These are phyloP conservation scores for Boletus rubroflammeus DNA, from an alignment of 768 basidiomycete species.

Conservation along the genomic window DNA sequence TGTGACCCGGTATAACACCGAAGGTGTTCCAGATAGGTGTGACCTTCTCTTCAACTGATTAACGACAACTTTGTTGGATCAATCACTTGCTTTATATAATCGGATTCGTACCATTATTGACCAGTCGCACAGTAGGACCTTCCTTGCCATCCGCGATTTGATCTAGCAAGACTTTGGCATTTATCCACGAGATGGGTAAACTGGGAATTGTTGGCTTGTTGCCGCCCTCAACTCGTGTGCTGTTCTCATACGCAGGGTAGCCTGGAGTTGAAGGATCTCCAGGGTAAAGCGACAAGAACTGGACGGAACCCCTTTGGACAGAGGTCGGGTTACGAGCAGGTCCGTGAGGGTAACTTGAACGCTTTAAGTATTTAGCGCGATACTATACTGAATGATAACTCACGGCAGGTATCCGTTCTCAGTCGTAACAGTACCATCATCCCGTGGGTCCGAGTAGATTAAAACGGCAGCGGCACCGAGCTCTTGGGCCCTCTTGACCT, in stretches of 20 bases:
- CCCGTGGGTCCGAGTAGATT: conserved; percentile 84
- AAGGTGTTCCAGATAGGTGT: conserved; percentile 92
- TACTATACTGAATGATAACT: neutral
- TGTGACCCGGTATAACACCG: conserved; percentile 79
- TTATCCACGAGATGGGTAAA: conserved; percentile 87
- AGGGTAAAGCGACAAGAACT: conserved; percentile 63
- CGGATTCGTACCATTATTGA: conserved; percentile 47
- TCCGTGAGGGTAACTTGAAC: conserved; percentile 54
- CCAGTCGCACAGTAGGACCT: conserved; percentile 43
- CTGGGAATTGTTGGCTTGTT: conserved; percentile 79
- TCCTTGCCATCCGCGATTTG: conserved; percentile 38
- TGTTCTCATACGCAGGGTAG: conserved; percentile 80
- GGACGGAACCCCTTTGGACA: conserved; percentile 84
- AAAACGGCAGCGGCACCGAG: conserved; percentile 79
- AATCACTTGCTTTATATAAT: neutral
- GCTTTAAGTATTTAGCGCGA: neutral
- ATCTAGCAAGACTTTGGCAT: conserved; percentile 65
- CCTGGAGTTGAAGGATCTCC: conserved; percentile 88
- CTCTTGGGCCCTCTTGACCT: conserved; percentile 86
- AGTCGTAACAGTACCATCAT: conserved; percentile 78
- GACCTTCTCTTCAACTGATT: conserved; percentile 68
- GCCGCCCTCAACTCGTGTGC: conserved; percentile 54
- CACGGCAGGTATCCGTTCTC: conserved; percentile 73
- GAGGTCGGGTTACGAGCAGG: conserved; percentile 84
- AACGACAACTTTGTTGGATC: neutral